Percentiles rank a stretch among this genome's conserved stretches.
Evolutionary conservation across 371 early-diverging fungal genomes (phyloP).

Genomic region (Mortierella sp.): DNA sequence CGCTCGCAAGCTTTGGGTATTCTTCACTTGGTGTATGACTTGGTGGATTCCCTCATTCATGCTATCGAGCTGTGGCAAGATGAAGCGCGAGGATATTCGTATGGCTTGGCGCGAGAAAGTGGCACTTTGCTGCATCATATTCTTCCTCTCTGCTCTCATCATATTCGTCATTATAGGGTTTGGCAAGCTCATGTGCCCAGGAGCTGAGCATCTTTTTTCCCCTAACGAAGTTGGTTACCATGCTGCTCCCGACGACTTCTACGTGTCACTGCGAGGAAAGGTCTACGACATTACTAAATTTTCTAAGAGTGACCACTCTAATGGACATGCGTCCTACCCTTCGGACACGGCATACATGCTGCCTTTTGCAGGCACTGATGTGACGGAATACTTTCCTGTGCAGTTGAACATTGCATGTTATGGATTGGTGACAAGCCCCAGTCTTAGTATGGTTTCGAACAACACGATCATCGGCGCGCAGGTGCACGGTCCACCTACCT

Average conservation of each 20-base stretch:
- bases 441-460: conserved; percentile 27
- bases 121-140: conserved; percentile 82
- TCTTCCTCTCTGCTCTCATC: conserved; percentile 63
- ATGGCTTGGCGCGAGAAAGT: conserved; percentile 97
- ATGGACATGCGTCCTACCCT: conserved; percentile 57
- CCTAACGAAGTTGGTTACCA: conserved; percentile 63
- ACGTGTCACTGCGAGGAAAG: conserved; percentile 76
- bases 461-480: conserved; percentile 36
- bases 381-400: conserved; percentile 77
- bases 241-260: conserved; percentile 64
- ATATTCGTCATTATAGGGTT: conserved; percentile 74
- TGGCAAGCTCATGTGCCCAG: conserved; percentile 68
- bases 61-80: conserved; percentile 73
- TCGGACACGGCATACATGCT: conserved; percentile 69
- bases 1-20: conserved; percentile 78
- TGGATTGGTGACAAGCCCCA: conserved; percentile 61
- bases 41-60: conserved; percentile 82
- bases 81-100: conserved; percentile 88
- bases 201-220: conserved; percentile 62
- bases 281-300: conserved; percentile 84
- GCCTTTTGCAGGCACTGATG: conserved; percentile 77
- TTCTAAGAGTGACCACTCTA: conserved; percentile 67
- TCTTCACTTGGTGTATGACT: conserved; percentile 76
- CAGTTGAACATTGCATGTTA: conserved; percentile 72
- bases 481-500: conserved; percentile 44